Conservation (phyloP, 768 basidiomycete species). For the Calvatia gigantea region DNA sequence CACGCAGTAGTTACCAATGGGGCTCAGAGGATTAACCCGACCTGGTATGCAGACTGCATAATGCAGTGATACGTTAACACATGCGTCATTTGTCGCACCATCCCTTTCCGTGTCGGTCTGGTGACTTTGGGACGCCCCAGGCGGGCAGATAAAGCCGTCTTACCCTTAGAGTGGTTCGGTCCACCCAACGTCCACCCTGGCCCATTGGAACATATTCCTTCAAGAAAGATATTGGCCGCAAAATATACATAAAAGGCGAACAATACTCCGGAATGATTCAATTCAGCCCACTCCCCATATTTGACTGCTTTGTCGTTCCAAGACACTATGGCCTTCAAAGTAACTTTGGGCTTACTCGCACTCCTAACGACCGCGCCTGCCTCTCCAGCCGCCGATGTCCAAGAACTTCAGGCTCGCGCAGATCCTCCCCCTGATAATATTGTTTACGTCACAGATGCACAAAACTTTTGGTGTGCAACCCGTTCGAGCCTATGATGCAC, state of each 20-base stretch:
- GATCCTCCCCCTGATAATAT: slow-evolving; percentile 35
- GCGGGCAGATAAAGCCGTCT: not conserved
- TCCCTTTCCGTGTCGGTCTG: no score
- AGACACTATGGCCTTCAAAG: not conserved
- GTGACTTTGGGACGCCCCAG: not conserved
- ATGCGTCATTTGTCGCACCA: no score
- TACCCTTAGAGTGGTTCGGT: not conserved
- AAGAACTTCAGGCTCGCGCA: not conserved
- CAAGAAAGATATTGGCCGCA: not conserved
- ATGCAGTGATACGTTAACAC: no score
- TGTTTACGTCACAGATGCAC: slow-evolving; percentile 41
- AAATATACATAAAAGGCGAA: not conserved
- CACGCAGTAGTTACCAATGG: no score
- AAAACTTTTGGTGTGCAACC: slow-evolving; percentile 49
- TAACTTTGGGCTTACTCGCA: not conserved
- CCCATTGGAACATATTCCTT: not conserved
- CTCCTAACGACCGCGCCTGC: not conserved
- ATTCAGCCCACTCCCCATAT: not conserved
- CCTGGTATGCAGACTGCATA: no score
- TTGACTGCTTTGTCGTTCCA: not conserved
- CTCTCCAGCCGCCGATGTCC: not conserved
- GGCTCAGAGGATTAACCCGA: no score
- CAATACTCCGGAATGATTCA: not conserved
- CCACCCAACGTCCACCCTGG: not conserved
- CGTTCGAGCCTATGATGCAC: no score